Base-by-base conservation (phyloP, 169 alveolate genomes). In the Plasmodium ovale region DNA sequence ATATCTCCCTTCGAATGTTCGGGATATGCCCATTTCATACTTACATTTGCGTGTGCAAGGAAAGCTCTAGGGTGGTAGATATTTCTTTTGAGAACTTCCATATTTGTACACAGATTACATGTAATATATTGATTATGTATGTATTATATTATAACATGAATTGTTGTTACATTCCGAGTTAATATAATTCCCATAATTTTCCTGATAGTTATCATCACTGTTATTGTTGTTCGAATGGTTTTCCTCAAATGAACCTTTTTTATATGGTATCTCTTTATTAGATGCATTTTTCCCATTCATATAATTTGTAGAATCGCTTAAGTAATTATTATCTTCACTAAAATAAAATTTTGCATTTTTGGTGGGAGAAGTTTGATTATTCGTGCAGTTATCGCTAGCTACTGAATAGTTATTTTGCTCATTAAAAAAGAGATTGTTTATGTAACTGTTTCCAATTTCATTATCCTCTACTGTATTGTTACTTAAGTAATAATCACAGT, bases 121-220 rank as follows among this genome's bases (percentile, higher is more conserved):
- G n/a, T n/a, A n/a, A n/a, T n/a, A n/a, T n/a, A n/a, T n/a, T n/a
- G 25, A 72, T 64, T 56, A 77, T 19, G 47, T 77, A 23, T 77
- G 88, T 25, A 77, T 64, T 12, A 77, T 77, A 67, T 77, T 77
- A 54, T 77, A 77, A 56, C 88, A 77, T 1, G 68, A 60, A 77
- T 77, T 77, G 65, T 42, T 77, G 56, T 77, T 77, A 33, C 88
- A 77, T 53, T 77, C 88, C 14, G 88, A 25, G 27, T 77, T 42
- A 35, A 77, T 77, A 60, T 60, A 77, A 49, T 77, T 77, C 7
- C 23, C 64, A 23, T 77, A 77, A 14, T 77, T 42, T 37, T 77
- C 88, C 49, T 77, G 88, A 33, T 60, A 77, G 33, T 77, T 77
- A 64, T 54, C 88, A 77, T 77, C 74, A 53, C 88, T n/a, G 33